A percentile compares a stretch with the other conserved stretches of the same genome.
Evolutionary conservation across 2,329 filamentous ascomycete genomes (phyloP).

Genomic region (Raffaelea deltoideospora): DNA sequence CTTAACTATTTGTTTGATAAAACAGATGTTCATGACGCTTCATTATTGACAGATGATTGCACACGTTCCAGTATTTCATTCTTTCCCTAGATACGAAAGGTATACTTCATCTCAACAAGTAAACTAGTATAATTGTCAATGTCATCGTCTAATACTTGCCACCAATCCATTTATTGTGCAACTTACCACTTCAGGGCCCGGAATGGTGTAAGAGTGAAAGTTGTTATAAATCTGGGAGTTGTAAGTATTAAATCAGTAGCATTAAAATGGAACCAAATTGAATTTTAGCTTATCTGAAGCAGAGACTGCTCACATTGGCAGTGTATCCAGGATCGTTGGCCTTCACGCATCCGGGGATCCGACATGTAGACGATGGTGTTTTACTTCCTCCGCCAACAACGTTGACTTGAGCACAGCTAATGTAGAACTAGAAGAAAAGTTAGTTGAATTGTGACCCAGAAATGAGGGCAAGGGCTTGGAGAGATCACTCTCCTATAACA

Average conservation of each 20-base stretch:
- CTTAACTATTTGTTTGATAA: too few relatives aligned
- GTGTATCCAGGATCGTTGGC: conserved; percentile 26
- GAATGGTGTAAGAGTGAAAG: conserved; percentile 9
- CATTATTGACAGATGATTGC: too few relatives aligned
- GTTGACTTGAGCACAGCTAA: conserved; percentile 29
- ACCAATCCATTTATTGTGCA: background rate
- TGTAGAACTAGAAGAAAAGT: conserved; percentile 23
- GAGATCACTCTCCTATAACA: too few relatives aligned
- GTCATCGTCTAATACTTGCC: background rate
- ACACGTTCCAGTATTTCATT: too few relatives aligned
- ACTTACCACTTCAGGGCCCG: conserved; percentile 7
- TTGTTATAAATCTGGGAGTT: conserved; percentile 11
- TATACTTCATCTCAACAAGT: background rate
- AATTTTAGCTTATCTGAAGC: too few relatives aligned
- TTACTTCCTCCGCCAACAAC: conserved; percentile 24
- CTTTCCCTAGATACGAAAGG: background rate
- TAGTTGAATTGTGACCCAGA: background rate
- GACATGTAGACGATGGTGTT: conserved; percentile 16
- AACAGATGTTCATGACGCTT: too few relatives aligned
- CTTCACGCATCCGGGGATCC: conserved; percentile 20
- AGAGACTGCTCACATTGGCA: conserved; percentile 24
- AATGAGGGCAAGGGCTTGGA: too few relatives aligned
- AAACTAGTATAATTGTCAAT: background rate
- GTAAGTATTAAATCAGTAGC: background rate
- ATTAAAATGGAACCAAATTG: background rate